Evolutionary conservation across 331 rosid species (phyloP), one percentile per base, ranked within the genome.

Genomic region (Stylosanthes scabra): DNA sequence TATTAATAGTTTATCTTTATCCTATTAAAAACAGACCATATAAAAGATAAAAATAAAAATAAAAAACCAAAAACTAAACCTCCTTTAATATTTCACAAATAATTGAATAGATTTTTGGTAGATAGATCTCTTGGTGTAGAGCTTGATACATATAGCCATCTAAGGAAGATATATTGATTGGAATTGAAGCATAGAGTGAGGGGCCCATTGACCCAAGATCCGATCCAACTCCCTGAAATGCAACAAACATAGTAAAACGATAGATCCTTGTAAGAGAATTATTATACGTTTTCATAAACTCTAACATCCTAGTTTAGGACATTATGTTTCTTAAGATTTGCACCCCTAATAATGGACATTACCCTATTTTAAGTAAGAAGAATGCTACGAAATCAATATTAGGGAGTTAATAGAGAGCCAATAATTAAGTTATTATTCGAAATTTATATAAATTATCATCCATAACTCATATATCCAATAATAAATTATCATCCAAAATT

Each of bases 331-430:
- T 4, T 14, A 9, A 62, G 50, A 62, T 62, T 62, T 62, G 71
- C 71, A 28, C 71, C 71, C 59, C 45, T 46, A 61, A 61, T 28
- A 39, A 10, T 45, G 71, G 71, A 47, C 71, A 47, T 8, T 46
- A 16, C 42, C 55, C 41, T 25, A 13, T 28, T 7, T 27, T 29
- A 61, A 37, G 66, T 14, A 37, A 37, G 2, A 29, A 62, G 11
- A n/a, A n/a, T n/a, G n/a, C n/a, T n/a, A n/a, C n/a, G n/a, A n/a
- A n/a, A n/a, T n/a, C n/a, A n/a, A n/a, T n/a, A n/a, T n/a, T n/a
- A n/a, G n/a, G n/a, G n/a, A n/a, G n/a, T n/a, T n/a, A n/a, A n/a
- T n/a, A n/a, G n/a, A n/a, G n/a, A n/a, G n/a, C n/a, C n/a, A n/a
- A n/a, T n/a, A n/a, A n/a, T n/a, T n/a, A n/a, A n/a, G n/a, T n/a